These are phyloP conservation scores for Botrytis galanthina DNA, from an alignment of 2,329 filamentous ascomycete genomes.

Conservation along the genomic window DNA sequence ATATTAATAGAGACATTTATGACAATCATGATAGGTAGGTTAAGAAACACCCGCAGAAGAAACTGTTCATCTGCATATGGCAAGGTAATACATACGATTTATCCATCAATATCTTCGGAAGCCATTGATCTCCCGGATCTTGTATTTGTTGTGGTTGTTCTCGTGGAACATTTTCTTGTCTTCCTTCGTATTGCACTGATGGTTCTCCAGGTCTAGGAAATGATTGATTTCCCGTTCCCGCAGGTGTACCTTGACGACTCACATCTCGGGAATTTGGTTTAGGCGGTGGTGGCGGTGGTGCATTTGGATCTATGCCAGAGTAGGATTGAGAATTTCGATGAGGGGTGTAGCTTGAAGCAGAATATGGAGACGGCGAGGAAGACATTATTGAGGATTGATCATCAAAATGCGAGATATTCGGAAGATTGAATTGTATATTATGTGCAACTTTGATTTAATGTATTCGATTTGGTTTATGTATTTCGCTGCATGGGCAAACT, in stretches of 20 bases:
- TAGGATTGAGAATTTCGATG: constrained; percentile 38
- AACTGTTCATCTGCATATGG: neutral
- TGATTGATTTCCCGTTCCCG: constrained; percentile 40
- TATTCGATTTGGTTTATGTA: neutral
- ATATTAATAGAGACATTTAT: neutral
- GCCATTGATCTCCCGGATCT: constrained; percentile 70
- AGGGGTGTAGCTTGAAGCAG: constrained; percentile 26
- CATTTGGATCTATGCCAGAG: constrained; percentile 44
- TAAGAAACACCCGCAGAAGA: neutral
- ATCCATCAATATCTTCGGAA: constrained; percentile 72
- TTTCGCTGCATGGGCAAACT: neutral
- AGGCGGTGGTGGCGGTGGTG: constrained; percentile 68
- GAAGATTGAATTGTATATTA: neutral
- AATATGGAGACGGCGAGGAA: constrained; percentile 31
- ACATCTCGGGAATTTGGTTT: constrained; percentile 69
- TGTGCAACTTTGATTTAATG: neutral
- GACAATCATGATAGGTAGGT: neutral
- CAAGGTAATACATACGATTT: constrained; percentile 65
- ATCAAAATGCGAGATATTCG: neutral
- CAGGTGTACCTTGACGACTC: constrained; percentile 65
- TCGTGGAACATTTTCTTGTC: constrained; percentile 23
- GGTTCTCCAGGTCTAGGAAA: constrained; percentile 33
- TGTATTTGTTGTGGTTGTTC: constrained; percentile 41
- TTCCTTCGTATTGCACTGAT: constrained; percentile 23
- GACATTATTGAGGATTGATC: constrained; percentile 21